A percentile compares a stretch with the other conserved stretches of the same genome.
Conservation (phyloP, 2,329 filamentous ascomycete species). For the Botrytis byssoidea region DNA sequence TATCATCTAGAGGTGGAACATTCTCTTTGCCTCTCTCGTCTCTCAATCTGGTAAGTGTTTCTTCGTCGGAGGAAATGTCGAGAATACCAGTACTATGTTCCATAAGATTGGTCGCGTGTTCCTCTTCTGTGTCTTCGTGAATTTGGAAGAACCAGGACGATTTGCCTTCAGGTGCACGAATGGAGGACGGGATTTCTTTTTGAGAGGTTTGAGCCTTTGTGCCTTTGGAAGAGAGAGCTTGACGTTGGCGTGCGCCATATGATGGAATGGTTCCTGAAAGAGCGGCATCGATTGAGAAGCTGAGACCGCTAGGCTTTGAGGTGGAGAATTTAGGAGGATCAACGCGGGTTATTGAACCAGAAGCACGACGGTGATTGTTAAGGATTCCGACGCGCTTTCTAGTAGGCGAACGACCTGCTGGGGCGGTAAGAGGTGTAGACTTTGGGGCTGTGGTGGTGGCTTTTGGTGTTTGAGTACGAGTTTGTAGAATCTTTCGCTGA, state of each 20-base stretch:
- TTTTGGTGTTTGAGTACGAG: constrained; percentile 52
- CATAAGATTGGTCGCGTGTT: constrained; percentile 88
- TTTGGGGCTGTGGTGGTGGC: constrained; percentile 45
- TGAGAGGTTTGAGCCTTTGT: neutral
- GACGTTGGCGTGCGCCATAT: constrained; percentile 50
- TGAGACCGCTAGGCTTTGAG: constrained; percentile 48
- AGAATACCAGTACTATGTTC: constrained; percentile 85
- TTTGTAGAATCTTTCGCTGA: constrained; percentile 47
- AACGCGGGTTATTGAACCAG: constrained; percentile 64
- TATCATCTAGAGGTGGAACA: constrained; percentile 69
- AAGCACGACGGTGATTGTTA: constrained; percentile 60
- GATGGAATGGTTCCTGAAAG: constrained; percentile 71
- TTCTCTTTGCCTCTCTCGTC: constrained; percentile 86
- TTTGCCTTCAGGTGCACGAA: constrained; percentile 50
- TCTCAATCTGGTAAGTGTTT: constrained; percentile 53
- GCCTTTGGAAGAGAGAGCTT: constrained; percentile 33
- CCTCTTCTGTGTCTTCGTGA: constrained; percentile 85
- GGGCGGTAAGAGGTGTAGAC: constrained; percentile 60
- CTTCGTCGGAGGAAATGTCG: constrained; percentile 88
- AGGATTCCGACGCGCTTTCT: constrained; percentile 69
- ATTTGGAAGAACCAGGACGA: constrained; percentile 89
- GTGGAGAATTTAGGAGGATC: constrained; percentile 62
- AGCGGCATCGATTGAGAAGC: constrained; percentile 83
- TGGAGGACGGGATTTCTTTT: constrained; percentile 35
- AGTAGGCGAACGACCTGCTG: constrained; percentile 79